A percentile compares a stretch with the other conserved stretches of the same genome.
phyloP scores from a whole-genome alignment of 2,329 filamentous ascomycete species.

The Aspergillus fumigatiaffinis region DNA sequence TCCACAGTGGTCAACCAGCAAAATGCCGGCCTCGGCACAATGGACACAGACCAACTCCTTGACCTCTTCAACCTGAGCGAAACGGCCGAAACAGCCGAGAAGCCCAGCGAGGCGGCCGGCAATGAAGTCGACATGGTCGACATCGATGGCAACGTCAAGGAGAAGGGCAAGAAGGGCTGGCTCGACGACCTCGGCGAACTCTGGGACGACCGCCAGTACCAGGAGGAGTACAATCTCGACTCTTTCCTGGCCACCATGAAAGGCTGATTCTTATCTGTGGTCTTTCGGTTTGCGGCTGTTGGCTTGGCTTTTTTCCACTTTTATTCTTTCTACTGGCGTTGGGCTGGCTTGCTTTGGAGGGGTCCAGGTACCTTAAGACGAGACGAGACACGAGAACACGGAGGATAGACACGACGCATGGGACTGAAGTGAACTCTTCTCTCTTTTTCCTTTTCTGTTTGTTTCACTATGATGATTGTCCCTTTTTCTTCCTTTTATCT shows the following conservation, averaged over 20 bases:
- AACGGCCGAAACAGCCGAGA: slow-evolving; percentile 51
- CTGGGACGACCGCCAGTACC: slow-evolving; percentile 97
- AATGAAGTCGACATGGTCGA: slow-evolving; percentile 76
- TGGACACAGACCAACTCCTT: slow-evolving; percentile 98
- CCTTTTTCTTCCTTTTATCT: not conserved
- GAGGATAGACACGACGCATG: slow-evolving; percentile 1
- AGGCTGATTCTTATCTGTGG: slow-evolving; percentile 27
- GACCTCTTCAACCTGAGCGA: slow-evolving; percentile 93
- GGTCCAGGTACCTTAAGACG: not conserved
- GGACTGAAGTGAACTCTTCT: not conserved
- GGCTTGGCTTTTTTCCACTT: not conserved
- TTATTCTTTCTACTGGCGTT: slow-evolving; percentile 1
- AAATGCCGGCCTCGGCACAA: slow-evolving; percentile 87
- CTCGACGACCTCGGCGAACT: slow-evolving; percentile 91
- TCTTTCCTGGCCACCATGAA: slow-evolving; percentile 95
- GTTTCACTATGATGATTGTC: not conserved
- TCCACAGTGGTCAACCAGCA: slow-evolving; percentile 98
- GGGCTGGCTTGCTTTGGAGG: not conserved
- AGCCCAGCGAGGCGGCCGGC: slow-evolving; percentile 57
- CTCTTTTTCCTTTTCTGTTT: not conserved
- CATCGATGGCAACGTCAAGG: slow-evolving; percentile 83
- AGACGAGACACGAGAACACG: slow-evolving; percentile 1
- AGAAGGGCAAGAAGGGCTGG: slow-evolving; percentile 96
- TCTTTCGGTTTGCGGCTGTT: not conserved
- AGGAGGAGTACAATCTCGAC: slow-evolving; percentile 95